Evolutionary conservation across 2,329 filamentous ascomycete genomes (phyloP).

Genomic region (Xylariaceae sp.): DNA sequence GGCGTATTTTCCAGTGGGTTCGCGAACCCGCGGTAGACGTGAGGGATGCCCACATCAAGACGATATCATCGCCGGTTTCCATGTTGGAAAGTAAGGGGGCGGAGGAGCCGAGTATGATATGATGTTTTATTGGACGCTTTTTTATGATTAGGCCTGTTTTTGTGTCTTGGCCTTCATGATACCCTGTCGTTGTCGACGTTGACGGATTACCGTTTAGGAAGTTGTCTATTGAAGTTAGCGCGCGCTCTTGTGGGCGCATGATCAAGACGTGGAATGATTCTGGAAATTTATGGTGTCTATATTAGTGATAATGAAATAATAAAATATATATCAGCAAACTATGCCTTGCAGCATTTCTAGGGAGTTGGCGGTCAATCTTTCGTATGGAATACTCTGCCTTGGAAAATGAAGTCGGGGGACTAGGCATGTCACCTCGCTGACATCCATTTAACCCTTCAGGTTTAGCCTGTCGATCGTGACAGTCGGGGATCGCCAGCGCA

Average conservation of each 20-base stretch:
- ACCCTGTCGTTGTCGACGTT: not conserved
- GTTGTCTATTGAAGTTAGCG: not conserved
- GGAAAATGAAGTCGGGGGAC: no score
- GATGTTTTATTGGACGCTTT: not conserved
- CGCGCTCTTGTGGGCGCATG: not conserved
- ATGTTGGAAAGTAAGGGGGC: not conserved
- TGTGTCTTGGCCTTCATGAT: not conserved
- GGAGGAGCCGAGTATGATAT: slow-evolving; percentile 16
- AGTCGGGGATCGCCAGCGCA: no score
- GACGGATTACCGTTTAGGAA: not conserved
- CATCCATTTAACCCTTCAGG: no score
- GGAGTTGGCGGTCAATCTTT: no score
- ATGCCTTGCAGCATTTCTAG: no score
- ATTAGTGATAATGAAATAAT: no score
- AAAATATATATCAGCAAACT: no score
- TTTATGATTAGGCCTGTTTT: not conserved
- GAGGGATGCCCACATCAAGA: not conserved
- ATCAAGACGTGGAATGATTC: not conserved
- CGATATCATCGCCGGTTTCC: not conserved
- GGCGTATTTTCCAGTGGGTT: slow-evolving; percentile 24
- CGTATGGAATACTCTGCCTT: no score
- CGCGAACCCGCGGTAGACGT: slow-evolving; percentile 5
- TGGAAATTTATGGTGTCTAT: no score
- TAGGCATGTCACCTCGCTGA: no score
- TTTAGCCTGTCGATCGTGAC: no score